Percentiles rank a stretch among this genome's conserved stretches.
Evolutionary conservation across 179 eudicot species (phyloP).

Genomic region (Heliamphora pulchella): DNA sequence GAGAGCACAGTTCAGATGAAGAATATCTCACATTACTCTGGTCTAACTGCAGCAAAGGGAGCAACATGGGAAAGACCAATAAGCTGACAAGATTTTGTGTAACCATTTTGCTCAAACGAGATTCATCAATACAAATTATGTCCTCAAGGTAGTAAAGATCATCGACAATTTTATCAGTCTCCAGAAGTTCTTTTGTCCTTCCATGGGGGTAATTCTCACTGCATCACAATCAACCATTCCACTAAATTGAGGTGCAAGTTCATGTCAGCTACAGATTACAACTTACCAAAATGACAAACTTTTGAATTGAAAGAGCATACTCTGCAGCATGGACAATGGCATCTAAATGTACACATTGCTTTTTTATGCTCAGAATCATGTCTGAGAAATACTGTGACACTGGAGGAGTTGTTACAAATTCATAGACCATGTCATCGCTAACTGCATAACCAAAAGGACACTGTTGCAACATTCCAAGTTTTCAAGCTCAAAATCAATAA

Average conservation of each 20-base stretch:
- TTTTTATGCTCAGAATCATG: conserved; percentile 20
- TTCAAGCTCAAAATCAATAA: conserved; percentile 15
- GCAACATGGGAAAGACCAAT: conserved; percentile 43
- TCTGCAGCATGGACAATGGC: conserved; percentile 21
- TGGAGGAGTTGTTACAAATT: conserved; percentile 15
- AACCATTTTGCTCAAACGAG: conserved; percentile 33
- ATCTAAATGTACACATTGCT: conserved; percentile 19
- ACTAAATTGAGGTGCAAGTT: conserved; percentile 10
- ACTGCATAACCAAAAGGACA: conserved; percentile 19
- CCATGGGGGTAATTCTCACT: conserved; percentile 28
- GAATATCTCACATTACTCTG: conserved; percentile 34
- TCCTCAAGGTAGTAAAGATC: conserved; percentile 51
- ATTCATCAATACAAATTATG: conserved; percentile 32
- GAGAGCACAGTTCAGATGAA: not conserved
- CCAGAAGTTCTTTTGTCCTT: conserved; percentile 26
- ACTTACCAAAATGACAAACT: conserved; percentile 8
- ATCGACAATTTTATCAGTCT: conserved; percentile 35
- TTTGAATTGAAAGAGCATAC: conserved; percentile 21
- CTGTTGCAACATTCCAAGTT: conserved; percentile 20
- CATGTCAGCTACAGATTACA: conserved; percentile 1
- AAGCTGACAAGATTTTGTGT: conserved; percentile 40
- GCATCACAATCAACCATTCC: conserved; percentile 20
- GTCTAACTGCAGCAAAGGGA: conserved; percentile 31
- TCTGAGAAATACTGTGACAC: conserved; percentile 17
- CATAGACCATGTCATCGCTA: conserved; percentile 16